Conservation (phyloP, 495 filamentous ascomycete genomes). For the Aspergillus bertholletiae region DNA sequence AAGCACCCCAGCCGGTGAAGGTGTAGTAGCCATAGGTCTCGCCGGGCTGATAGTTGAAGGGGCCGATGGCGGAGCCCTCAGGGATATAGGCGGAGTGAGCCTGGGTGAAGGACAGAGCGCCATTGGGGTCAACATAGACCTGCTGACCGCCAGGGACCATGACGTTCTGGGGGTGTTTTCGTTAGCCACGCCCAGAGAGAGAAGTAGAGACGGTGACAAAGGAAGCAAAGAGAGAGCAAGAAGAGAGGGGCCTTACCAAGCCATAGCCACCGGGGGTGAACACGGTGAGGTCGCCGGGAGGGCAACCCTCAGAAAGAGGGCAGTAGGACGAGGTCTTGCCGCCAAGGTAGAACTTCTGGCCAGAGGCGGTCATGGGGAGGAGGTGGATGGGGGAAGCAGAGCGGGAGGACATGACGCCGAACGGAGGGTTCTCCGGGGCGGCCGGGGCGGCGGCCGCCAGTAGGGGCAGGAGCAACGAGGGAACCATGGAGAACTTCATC, state of each 20-base stretch:
- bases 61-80: conserved; percentile 42
- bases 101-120: conserved; percentile 56
- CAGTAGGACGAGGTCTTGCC: conserved; percentile 39
- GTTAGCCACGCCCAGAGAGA: neutral
- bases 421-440: conserved; percentile 17
- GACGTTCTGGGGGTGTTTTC: conserved; percentile 32
- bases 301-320: conserved; percentile 32
- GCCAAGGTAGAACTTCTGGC: conserved; percentile 40
- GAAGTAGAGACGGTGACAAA: neutral
- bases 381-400: conserved; percentile 43
- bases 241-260: too few species aligned
- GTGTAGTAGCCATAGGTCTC: conserved; percentile 24
- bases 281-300: conserved; percentile 41
- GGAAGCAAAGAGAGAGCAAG: too few species aligned
- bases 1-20: conserved; percentile 29
- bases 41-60: conserved; percentile 36
- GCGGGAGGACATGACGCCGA: conserved; percentile 35
- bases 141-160: conserved; percentile 63
- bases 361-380: conserved; percentile 33
- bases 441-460: conserved; percentile 27
- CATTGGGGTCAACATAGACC: conserved; percentile 55
- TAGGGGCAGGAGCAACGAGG: conserved; percentile 27
- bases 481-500: conserved; percentile 26
- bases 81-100: conserved; percentile 59
- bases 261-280: conserved; percentile 32